Conservation (phyloP, 1,284 basidiomycete species). For the Gymnopus androsaceus region DNA sequence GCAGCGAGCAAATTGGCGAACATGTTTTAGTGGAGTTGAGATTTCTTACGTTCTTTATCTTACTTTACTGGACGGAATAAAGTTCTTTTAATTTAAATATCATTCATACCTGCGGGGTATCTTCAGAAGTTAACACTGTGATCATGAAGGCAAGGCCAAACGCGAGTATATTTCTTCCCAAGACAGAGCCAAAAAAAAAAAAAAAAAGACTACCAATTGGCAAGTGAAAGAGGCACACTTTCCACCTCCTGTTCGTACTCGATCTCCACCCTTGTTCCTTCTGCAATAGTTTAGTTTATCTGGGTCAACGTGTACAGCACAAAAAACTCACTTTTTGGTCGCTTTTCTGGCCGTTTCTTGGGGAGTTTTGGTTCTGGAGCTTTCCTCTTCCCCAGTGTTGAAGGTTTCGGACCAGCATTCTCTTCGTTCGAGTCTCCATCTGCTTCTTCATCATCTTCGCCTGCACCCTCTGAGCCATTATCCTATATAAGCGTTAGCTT, state of each 20-base stretch:
- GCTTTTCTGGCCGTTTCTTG: slow-evolving; percentile 57
- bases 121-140: too few species aligned
- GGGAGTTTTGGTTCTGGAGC: slow-evolving; percentile 43
- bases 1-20: slow-evolving; percentile 87
- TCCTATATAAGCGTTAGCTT: slow-evolving; percentile 23
- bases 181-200: too few species aligned
- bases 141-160: too few species aligned
- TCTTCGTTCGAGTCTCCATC: slow-evolving; percentile 36
- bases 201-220: slow-evolving; percentile 53
- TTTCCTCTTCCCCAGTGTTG: slow-evolving; percentile 70
- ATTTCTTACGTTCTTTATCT: neutral
- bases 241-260: slow-evolving; percentile 95
- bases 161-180: too few species aligned
- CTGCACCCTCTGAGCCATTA: slow-evolving; percentile 33
- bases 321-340: slow-evolving; percentile 25
- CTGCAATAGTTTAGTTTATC: slow-evolving; percentile 37
- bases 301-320: slow-evolving; percentile 3
- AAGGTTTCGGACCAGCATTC: slow-evolving; percentile 39
- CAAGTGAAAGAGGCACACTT: slow-evolving; percentile 59
- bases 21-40: slow-evolving; percentile 59
- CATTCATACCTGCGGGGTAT: too few species aligned
- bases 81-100: neutral
- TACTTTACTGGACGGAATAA: neutral
- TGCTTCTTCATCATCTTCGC: slow-evolving; percentile 42
- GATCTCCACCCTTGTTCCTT: slow-evolving; percentile 84